Evolutionary conservation across 306 rosid species (phyloP).

Genomic region (Malus fusca): DNA sequence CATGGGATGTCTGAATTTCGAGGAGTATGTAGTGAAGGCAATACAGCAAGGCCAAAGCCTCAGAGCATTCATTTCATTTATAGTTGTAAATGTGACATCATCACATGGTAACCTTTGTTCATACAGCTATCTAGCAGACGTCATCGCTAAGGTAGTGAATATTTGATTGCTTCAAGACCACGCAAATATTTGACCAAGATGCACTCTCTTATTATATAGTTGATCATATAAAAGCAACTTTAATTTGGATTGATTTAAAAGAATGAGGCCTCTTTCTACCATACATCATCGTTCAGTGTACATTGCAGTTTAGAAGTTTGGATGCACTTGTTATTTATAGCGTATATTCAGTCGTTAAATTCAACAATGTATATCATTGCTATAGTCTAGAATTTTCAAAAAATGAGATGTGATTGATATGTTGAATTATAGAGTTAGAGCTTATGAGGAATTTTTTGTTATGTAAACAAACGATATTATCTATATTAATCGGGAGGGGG

Average conservation of each 20-base stretch:
- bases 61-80: not conserved
- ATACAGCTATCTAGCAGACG: not conserved
- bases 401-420: not conserved
- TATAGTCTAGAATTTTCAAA: too few relatives aligned
- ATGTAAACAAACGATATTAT: too few relatives aligned
- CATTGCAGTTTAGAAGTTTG: not conserved
- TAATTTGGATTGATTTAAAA: not conserved
- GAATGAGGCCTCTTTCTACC: not conserved
- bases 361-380: too few relatives aligned
- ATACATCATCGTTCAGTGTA: too few relatives aligned
- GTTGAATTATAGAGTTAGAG: not conserved
- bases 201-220: not conserved
- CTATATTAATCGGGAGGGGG: fast-evolving
- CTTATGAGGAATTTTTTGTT: too few relatives aligned
- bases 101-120: not conserved
- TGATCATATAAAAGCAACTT: not conserved
- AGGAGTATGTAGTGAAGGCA: not conserved
- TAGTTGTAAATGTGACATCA: not conserved
- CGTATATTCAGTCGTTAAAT: not conserved
- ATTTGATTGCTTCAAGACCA: not conserved
- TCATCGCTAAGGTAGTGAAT: not conserved
- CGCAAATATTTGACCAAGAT: not conserved
- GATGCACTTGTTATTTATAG: not conserved
- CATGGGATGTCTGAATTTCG: not conserved
- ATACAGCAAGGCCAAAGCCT: not conserved